phyloP scores from a whole-genome alignment of 352 stramenopile genomes.

The Phytophthora melonis region DNA sequence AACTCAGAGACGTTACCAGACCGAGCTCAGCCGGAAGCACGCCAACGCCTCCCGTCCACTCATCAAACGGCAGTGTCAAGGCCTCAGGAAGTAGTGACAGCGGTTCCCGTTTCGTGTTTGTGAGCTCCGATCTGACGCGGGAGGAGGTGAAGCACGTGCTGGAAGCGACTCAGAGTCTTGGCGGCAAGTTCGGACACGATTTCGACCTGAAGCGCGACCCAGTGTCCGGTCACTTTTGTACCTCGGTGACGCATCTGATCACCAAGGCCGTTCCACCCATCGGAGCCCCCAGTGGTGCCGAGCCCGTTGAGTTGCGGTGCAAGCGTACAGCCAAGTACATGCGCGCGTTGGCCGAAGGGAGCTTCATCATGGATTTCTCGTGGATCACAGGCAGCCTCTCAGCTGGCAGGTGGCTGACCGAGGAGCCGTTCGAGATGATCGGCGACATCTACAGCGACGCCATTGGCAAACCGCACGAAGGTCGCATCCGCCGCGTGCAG shows the following conservation, averaged over 20 bases:
- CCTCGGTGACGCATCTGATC: conserved; percentile 82
- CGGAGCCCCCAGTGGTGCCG: conserved; percentile 8
- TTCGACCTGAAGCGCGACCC: conserved; percentile 76
- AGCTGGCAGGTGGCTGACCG: conserved; percentile 69
- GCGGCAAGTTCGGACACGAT: conserved; percentile 74
- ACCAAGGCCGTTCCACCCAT: conserved; percentile 62
- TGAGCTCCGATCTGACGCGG: conserved; percentile 66
- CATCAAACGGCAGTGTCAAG: conserved; percentile 22
- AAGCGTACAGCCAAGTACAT: conserved; percentile 90
- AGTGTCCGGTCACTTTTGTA: conserved; percentile 45
- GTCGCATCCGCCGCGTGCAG: conserved; percentile 51
- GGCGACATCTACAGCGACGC: conserved; percentile 86
- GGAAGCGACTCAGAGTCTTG: conserved; percentile 65
- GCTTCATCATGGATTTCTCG: conserved; percentile 78
- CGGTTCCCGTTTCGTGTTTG: conserved; percentile 55
- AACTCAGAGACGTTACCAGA: background rate
- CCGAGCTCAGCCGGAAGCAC: conserved; percentile 8
- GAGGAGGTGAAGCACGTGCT: conserved; percentile 66
- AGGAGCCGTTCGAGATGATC: conserved; percentile 78
- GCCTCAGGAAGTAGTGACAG: background rate
- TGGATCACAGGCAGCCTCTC: conserved; percentile 79
- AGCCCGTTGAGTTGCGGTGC: conserved; percentile 52
- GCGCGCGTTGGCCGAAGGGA: conserved; percentile 78
- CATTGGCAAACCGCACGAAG: conserved; percentile 74
- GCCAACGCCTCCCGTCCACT: conserved; percentile 26